Base-by-base conservation (phyloP, 495 filamentous ascomycete genomes). In the Podospora pseudocomata region DNA sequence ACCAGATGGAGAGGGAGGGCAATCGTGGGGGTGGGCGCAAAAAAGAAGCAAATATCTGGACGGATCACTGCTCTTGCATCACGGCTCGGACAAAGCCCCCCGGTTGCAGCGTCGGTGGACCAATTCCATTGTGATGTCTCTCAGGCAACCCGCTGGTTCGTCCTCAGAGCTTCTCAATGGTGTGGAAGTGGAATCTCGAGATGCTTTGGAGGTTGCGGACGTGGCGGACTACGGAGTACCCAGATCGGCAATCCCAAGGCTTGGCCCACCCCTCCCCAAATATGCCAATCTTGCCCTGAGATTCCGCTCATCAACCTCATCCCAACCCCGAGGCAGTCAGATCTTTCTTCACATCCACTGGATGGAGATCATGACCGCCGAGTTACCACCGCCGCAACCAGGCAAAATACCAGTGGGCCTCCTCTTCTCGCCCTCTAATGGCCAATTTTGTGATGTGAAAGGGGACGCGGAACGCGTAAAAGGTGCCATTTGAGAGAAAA, bases 401-500 rank as follows among this genome's bases (percentile, higher is more conserved):
- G n/a, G 11, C 26, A 34, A 32, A 49, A 23, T n/a, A 0, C 39
- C 27, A 18, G 11, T 63, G 27, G 18, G 26, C 27, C 59, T 1
- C 59, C 13, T 61, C 26, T 61, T 49, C 61, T 19, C 19, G 34
- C 5, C n/a, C 61, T 49, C 61, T 49, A 63, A 28, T 44, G 18
- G 32, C 28, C 61, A 32, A 26, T 6, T 32, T 39, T 39, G 30
- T 20, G 0, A 32, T 63, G 61, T 28, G 32, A 39, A 34, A 19
- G 61, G 18, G 28, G 27, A 19, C 19, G 64, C 62, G 32, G 58
- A 59, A 66, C 63, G 34, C 58, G 44, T 58, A 18, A 64, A 64
- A 60, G 26, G 69, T 67, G 68, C 34, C 65, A 69, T 68, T 30
- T 60, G 49, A 57, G 57, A 68, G 63, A 54, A 30, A 71, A 67